Percentiles rank a stretch among this genome's conserved stretches.
Conservation (phyloP, 495 filamentous ascomycete genomes). For the Letharia columbiana region DNA sequence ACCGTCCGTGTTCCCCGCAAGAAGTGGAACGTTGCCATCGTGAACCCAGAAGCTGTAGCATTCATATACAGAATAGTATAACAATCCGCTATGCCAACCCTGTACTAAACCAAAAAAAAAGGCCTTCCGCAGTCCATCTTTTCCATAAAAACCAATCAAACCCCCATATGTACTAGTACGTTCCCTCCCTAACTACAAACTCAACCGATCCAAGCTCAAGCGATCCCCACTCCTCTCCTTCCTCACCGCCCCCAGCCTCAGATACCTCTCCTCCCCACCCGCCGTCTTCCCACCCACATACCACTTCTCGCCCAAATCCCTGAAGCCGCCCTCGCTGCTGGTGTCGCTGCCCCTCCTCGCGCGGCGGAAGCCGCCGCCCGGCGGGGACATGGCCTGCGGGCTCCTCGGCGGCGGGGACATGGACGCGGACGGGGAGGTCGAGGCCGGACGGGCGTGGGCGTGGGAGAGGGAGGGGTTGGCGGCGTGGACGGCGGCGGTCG, state of each 20-base stretch:
- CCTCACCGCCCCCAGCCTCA: slow-evolving; percentile 59
- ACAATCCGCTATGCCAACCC: too few relatives aligned
- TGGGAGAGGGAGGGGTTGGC: slow-evolving; percentile 25
- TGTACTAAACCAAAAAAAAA: background rate
- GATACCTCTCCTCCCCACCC: slow-evolving; percentile 80
- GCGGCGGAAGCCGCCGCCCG: slow-evolving; percentile 22
- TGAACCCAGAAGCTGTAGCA: too few relatives aligned
- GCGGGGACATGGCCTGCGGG: background rate
- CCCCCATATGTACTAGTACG: background rate
- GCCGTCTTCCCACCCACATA: slow-evolving; percentile 83
- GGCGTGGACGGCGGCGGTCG: slow-evolving; percentile 39
- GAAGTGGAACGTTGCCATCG: too few relatives aligned
- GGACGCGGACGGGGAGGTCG: slow-evolving; percentile 22
- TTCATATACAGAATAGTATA: too few relatives aligned
- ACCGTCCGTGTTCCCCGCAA: too few relatives aligned
- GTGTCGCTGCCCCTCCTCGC: slow-evolving; percentile 70
- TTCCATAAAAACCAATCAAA: background rate
- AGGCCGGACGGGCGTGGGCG: slow-evolving; percentile 28
- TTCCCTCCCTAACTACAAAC: slow-evolving; percentile 34
- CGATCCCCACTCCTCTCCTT: slow-evolving; percentile 49
- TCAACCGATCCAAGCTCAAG: slow-evolving; percentile 54
- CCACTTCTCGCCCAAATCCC: slow-evolving; percentile 75
- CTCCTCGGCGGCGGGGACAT: slow-evolving; percentile 18
- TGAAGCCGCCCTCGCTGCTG: slow-evolving; percentile 60
- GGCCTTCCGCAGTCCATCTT: too few relatives aligned